Percentiles rank a stretch among this genome's conserved stretches.
phyloP scores from a whole-genome alignment of 805 yeast genomes.

The Metahyphopichia silvanorum region DNA sequence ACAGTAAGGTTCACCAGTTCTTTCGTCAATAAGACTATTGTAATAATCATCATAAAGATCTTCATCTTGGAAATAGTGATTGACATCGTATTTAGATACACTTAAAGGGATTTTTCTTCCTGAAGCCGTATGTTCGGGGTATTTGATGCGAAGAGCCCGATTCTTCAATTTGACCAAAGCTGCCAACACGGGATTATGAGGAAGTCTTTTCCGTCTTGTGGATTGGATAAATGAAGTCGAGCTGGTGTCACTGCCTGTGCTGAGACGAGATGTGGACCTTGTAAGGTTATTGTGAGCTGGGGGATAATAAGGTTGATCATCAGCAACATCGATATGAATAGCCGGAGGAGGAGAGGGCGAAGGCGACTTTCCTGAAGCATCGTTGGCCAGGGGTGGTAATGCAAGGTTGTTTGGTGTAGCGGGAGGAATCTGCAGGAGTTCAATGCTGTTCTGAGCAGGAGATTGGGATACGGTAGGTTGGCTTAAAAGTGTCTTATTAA shows the following conservation, averaged over 20 bases:
- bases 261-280: slow-evolving; percentile 20
- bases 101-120: slow-evolving; percentile 79
- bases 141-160: slow-evolving; percentile 43
- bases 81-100: slow-evolving; percentile 35
- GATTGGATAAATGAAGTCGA: slow-evolving; percentile 14
- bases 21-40: slow-evolving; percentile 59
- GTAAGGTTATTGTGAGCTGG: slow-evolving; percentile 12
- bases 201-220: slow-evolving; percentile 11
- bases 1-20: slow-evolving; percentile 58
- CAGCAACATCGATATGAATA: slow-evolving; percentile 1
- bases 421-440: neutral
- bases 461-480: slow-evolving; percentile 10
- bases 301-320: slow-evolving; percentile 1
- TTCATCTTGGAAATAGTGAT: slow-evolving; percentile 23
- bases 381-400: slow-evolving; percentile 11
- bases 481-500: slow-evolving; percentile 39
- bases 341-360: slow-evolving; percentile 1
- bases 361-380: neutral
- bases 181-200: slow-evolving; percentile 10
- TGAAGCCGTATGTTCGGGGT: slow-evolving; percentile 51
- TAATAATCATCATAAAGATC: slow-evolving; percentile 18
- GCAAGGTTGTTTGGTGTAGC: neutral
- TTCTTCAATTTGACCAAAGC: slow-evolving; percentile 22
- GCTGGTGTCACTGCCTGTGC: slow-evolving; percentile 11
- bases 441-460: too few species aligned